Base-by-base conservation (phyloP, 2,329 filamentous ascomycete species). In the Paracoccidioides lutzii region DNA sequence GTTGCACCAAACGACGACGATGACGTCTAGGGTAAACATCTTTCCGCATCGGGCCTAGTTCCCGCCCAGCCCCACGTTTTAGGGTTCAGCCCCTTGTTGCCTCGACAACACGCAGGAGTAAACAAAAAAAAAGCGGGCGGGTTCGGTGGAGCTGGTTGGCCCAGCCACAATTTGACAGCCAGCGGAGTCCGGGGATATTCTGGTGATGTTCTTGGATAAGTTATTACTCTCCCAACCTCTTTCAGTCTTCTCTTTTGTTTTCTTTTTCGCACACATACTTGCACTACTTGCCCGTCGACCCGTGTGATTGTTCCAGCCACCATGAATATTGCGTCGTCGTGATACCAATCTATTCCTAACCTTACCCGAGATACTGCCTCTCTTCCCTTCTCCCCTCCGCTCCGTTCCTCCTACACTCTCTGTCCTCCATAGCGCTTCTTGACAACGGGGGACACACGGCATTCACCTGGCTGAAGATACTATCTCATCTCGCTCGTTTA, bases 91-190 rank as follows among this genome's bases (percentile, higher is more conserved):
- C 0, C 0, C 22, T 54, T 57, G 70, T 73, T 71, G 62, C 70
- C 68, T 55, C 59, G 67, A 64, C 67, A 69, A 66, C 61, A 55
- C 37, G 48, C 38, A 33, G 55, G 32, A 43, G 70, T 73, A 72
- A 73, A 73, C 70, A 73, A 69, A 65, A 10, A 48, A n/a, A n/a
- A n/a, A n/a, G n/a, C n/a, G n/a, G n/a, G n/a, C n/a, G n/a, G n/a
- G n/a, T n/a, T n/a, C n/a, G n/a, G n/a, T n/a, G n/a, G n/a, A n/a
- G n/a, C n/a, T 57, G 58, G 65, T 68, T 72, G 67, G 68, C 68
- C 71, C 71, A 73, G 69, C 70, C 71, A 70, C 69, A 46, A 41
- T n/a, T n/a, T n/a, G 6, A 40, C 38, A 10, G 6, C 10, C 6
- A 40, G 38, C 38, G 38, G 10, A 12, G 4, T 12, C 4, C 12